Evolutionary conservation across 2,329 filamentous ascomycete species (phyloP).

Genomic region (Iodosphaeria phyllophila): DNA sequence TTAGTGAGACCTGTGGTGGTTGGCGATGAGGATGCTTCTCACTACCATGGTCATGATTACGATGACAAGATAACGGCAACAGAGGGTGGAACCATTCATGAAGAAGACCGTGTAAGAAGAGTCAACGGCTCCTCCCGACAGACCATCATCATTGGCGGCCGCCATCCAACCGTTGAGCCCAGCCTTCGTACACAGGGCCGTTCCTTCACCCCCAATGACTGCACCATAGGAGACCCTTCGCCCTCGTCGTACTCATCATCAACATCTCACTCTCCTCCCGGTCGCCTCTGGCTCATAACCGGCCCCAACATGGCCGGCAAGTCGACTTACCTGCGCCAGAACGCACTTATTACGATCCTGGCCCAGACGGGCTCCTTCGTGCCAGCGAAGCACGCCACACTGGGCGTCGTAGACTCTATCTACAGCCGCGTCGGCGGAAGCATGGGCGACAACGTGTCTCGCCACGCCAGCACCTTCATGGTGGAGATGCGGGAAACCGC

Average conservation of each 20-base stretch:
- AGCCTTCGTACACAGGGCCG: constrained; percentile 65
- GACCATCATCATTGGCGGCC: constrained; percentile 67
- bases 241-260: too few species aligned
- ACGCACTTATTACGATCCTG: constrained; percentile 82
- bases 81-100: too few species aligned
- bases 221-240: constrained; percentile 51
- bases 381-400: constrained; percentile 66
- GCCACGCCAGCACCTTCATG: constrained; percentile 96
- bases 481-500: constrained; percentile 98
- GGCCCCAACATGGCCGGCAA: constrained; percentile 98
- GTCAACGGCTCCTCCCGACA: constrained; percentile 28
- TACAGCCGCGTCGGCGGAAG: constrained; percentile 85
- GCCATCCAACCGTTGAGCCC: constrained; percentile 82
- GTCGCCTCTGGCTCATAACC: constrained; percentile 48
- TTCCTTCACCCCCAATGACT: constrained; percentile 73
- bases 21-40: constrained; percentile 12
- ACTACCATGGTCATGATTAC: neutral
- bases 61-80: neutral
- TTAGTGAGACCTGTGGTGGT: constrained; percentile 60
- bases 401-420: constrained; percentile 89
- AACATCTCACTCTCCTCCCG: too few species aligned
- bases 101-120: too few species aligned
- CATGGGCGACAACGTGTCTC: constrained; percentile 90
- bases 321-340: constrained; percentile 88
- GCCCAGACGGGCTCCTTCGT: constrained; percentile 89